These are phyloP conservation scores for Ophiocordyceps camponoti-saundersi DNA, from an alignment of 2,329 filamentous ascomycete species.

Conservation along the genomic window DNA sequence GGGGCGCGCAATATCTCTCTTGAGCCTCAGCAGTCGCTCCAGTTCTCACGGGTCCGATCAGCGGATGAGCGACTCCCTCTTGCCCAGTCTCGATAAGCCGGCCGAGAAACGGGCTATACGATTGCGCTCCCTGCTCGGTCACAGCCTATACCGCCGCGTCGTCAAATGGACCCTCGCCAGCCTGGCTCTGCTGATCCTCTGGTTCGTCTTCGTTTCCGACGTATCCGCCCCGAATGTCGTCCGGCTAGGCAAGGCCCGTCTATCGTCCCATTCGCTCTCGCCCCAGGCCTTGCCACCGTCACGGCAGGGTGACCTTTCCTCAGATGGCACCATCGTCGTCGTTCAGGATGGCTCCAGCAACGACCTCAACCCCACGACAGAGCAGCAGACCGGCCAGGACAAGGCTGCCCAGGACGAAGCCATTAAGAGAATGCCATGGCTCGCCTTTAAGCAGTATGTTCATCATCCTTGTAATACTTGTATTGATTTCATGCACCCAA, in stretches of 20 bases:
- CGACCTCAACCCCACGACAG: slow-evolving; percentile 1
- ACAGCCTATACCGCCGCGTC: slow-evolving; percentile 34
- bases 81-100: slow-evolving; percentile 15
- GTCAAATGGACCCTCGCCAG: slow-evolving; percentile 30
- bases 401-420: slow-evolving; percentile 13
- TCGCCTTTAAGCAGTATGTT: slow-evolving; percentile 20
- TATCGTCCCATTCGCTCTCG: neutral
- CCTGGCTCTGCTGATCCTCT: slow-evolving; percentile 21
- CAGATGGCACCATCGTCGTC: neutral
- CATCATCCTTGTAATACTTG: slow-evolving; percentile 1
- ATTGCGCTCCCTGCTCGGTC: slow-evolving; percentile 28
- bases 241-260: neutral
- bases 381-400: slow-evolving; percentile 11
- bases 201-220: slow-evolving; percentile 18
- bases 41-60: slow-evolving; percentile 13
- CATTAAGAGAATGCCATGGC: slow-evolving; percentile 20
- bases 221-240: slow-evolving; percentile 4
- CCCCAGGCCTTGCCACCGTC: neutral
- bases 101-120: slow-evolving; percentile 20
- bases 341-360: neutral
- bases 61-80: slow-evolving; percentile 14
- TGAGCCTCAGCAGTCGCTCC: slow-evolving; percentile 17
- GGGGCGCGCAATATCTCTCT: slow-evolving; percentile 13
- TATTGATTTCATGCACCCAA: too few relatives aligned
- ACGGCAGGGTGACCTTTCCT: neutral